A percentile compares a stretch with the other conserved stretches of the same genome.
phyloP scores from a whole-genome alignment of 2,329 filamentous ascomycete species.

The Botrytis aclada region DNA sequence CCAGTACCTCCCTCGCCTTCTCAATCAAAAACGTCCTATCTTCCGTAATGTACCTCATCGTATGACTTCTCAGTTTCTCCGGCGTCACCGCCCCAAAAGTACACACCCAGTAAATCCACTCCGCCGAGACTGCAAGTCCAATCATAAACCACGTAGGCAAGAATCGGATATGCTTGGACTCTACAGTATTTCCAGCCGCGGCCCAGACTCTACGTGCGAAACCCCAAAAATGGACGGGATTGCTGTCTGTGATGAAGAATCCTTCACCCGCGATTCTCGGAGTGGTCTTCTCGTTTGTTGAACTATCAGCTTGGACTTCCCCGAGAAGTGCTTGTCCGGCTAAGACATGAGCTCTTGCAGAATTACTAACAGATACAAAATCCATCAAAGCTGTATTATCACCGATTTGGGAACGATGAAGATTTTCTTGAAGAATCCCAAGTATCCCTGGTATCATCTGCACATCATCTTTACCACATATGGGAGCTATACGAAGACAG shows the following conservation, averaged over 20 bases:
- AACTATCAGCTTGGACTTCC: neutral
- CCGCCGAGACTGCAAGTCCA: neutral
- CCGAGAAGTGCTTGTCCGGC: neutral
- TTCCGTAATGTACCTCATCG: neutral
- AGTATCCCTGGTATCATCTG: neutral
- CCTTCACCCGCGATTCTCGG: conserved; percentile 37
- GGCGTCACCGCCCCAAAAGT: conserved; percentile 16
- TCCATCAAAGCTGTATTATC: neutral
- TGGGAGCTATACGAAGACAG: neutral
- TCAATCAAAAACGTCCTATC: neutral
- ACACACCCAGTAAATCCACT: conserved; percentile 20
- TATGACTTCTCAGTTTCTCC: neutral
- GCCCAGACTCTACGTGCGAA: conserved; percentile 22
- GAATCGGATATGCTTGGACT: conserved; percentile 14
- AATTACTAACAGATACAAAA: neutral
- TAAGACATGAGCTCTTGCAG: neutral
- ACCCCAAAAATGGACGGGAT: conserved; percentile 38
- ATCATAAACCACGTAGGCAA: conserved; percentile 15
- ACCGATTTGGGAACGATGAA: neutral
- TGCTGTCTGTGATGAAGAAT: conserved; percentile 41
- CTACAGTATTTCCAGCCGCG: conserved; percentile 8
- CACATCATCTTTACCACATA: neutral
- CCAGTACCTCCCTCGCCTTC: neutral
- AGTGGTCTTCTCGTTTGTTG: neutral
- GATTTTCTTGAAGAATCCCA: neutral